These are phyloP conservation scores for Plectosphaerella sp. DNA, from an alignment of 2,329 filamentous ascomycete genomes.

Conservation along the genomic window DNA sequence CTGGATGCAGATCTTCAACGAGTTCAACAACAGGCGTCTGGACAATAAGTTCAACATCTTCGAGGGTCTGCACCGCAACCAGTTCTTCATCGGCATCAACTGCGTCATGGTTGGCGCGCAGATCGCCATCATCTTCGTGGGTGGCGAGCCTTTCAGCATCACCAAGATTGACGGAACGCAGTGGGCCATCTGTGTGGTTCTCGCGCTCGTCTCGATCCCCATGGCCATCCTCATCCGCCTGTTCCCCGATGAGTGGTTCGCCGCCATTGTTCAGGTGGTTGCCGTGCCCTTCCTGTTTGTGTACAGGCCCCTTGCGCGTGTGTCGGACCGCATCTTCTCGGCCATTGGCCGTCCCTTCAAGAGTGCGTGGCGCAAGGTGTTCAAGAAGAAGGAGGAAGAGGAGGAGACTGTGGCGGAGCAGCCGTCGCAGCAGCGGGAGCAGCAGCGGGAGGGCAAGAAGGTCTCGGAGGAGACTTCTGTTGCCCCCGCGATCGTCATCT, in stretches of 20 bases:
- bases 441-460: not conserved
- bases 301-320: slow-evolving; percentile 3
- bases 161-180: slow-evolving; percentile 39
- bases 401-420: not conserved
- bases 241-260: slow-evolving; percentile 42
- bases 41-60: slow-evolving; percentile 61
- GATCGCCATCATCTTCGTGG: slow-evolving; percentile 53
- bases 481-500: slow-evolving; percentile 2
- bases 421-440: not conserved
- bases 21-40: slow-evolving; percentile 60
- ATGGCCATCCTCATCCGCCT: slow-evolving; percentile 44
- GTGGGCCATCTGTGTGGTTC: slow-evolving; percentile 49
- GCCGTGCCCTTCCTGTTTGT: slow-evolving; percentile 1
- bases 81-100: slow-evolving; percentile 54
- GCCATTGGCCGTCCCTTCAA: slow-evolving; percentile 5
- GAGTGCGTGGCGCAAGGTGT: slow-evolving; percentile 1
- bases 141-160: slow-evolving; percentile 49
- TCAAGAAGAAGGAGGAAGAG: slow-evolving; percentile 2
- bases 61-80: slow-evolving; percentile 51
- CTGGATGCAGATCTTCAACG: slow-evolving; percentile 71
- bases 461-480: not conserved
- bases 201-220: slow-evolving; percentile 44
- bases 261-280: slow-evolving; percentile 20
- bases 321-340: slow-evolving; percentile 1
- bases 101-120: slow-evolving; percentile 53